Base-by-base conservation (phyloP, 805 yeast genomes). In the Hanseniaspora thailandica region DNA sequence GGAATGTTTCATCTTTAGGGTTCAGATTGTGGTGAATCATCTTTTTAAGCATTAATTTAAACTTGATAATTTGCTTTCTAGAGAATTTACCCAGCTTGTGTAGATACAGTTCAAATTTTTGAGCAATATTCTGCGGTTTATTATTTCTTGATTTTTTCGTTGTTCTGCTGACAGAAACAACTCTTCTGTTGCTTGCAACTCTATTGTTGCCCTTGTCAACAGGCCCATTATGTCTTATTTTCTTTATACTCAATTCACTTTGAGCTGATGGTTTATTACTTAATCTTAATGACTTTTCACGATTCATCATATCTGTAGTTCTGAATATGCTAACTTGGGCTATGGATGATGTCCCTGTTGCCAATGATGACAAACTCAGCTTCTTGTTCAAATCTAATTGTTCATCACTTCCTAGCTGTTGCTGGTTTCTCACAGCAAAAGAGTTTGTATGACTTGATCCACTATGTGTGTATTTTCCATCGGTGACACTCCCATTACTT, bases 171-270 rank as follows among this genome's bases (percentile, higher is more conserved):
- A 41, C 30, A 1, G 52, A 48, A 15, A 40, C 19, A 2, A 40
- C 40, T 40, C 52, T 48, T 22, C 30, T 40, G 6, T 19, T 8
- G 22, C 34, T 61, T 26, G 57, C 48, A 53, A 55, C 61, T 53
- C 58, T 67, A 35, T 59, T 57, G 69, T 53, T 1, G 64, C 62
- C 10, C 57, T 41, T 48, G 67, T 62, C 62, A 69, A 58, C 28
- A 57, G 62, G 30, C 55, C 63, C 25, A 66, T 45, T 45, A 56
- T 58, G 34, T 58, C 63, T 22, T 65, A 57, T 15, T 58, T 60
- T 7, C 56, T 46, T 15, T 68, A 70, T 47, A 65, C 33, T 20
- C 52, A 47, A 13, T 60, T 59, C 26, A 17, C 47, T 44, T 23
- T 17, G 17, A 7, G 31, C 2, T 25, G 30, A 41, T 35, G 19